Base-by-base conservation (phyloP, 2,329 filamentous ascomycete species). In the Tothia fuscella region DNA sequence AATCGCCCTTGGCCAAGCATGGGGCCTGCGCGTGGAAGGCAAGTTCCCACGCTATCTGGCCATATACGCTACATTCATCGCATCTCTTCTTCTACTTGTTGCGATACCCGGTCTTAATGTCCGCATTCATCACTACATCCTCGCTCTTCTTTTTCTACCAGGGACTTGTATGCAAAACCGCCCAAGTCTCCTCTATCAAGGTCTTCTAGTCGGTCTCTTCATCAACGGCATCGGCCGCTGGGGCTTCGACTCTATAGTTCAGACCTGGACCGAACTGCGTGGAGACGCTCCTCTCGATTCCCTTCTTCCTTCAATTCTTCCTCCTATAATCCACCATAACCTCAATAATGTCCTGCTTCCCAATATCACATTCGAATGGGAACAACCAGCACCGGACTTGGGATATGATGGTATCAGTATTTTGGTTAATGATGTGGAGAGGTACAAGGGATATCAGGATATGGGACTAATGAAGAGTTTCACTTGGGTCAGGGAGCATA, bases 101-200 rank as follows among this genome's bases (percentile, higher is more conserved):
- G 64, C 73, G 1, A 62, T 94, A 5, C 89, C 89, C 0, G 74
- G 78, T 6, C 75, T 94, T 39, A 82, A 78, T 47, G 70, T 98
- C 38, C 79, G 91, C 25, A 87, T 98, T 43, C 91, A 98, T 56
- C 91, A 98, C 59, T 98, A 96, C 57, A 84, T 96, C 49, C 69
- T 96, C 4, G 87, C 80, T 1, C 72, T 98, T 12, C 68, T 96
- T 0, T 72, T 98, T 1, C 72, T 96, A 4, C 86, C 88, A 0
- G 91, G 88, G 0, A 96, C 91, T 0, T 79, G 77, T 41, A 78
- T 96, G 59, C 88, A 94, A 50, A 96, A 84, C 5, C 76, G 91
- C 0, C 82, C 85, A 0, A 80, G 80, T 1, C 67, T 96, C 6
- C 60, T 94, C 2, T 96, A 91, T 54, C 89, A 96, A 59, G 91